Base-by-base conservation (phyloP, 371 early-diverging fungal genomes). In the Gilbertella persicaria region DNA sequence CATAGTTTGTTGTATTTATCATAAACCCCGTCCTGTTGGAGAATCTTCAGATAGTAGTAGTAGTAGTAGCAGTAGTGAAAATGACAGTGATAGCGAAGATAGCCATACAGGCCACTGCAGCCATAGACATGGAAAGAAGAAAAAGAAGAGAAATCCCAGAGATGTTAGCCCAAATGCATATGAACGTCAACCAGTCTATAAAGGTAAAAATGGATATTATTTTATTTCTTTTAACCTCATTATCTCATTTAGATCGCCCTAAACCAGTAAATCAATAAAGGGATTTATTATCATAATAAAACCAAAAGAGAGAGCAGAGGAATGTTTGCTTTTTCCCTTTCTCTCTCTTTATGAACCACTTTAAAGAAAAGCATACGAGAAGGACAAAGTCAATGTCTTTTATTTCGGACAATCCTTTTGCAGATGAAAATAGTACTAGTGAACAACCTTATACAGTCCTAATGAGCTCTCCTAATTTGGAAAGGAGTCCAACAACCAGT, bases 1-100 rank as follows among this genome's bases (percentile, higher is more conserved):
- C 43, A n/a, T 62, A 90, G 91, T 93, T 39, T 94, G 94, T 73
- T 94, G 95, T 62, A 94, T 94, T 36, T 94, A 84, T 62, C 89
- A 85, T 61, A 84, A 80, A 57, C 86, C 90, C 53, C 84, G 80
- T 42, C 71, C 64, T 28, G 79, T 89, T 50, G 94, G 86, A 45
- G 92, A 90, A 58, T 84, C 86, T 0, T 85, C 85, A 6, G 73
- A 72, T 12, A 79, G 80, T 25, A 47, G 57, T 28, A 67, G 65
- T 30, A 49, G 47, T 23, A 64, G 67, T 40, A 60, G 62, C 24
- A 65, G 71, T 62, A 52, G 79, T 69, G 57, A 45, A 33, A 33
- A 13, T 13, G 13, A 33, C 10, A 59, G 54, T 45, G 64, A 66
- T 26, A 60, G 62, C 50, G 69, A 72, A 30, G 59, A 70, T 43